Evolutionary conservation across 129 eudicot genomes (phyloP).

Genomic region (Rutidosis leptorrhynchoides): DNA sequence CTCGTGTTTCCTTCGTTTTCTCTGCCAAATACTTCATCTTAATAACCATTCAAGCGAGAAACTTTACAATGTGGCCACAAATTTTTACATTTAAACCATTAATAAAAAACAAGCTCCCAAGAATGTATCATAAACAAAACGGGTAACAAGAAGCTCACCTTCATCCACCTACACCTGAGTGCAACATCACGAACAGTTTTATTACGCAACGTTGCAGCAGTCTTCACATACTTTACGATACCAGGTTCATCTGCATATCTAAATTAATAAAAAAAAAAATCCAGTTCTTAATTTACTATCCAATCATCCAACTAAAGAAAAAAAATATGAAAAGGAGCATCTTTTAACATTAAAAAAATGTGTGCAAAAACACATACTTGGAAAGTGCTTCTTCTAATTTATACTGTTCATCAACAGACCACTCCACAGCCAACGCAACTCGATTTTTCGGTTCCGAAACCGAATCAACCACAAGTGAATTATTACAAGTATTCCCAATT

Average conservation of each 20-base stretch:
- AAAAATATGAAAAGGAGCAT: neutral
- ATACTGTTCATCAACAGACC: constrained; percentile 82
- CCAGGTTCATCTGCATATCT: constrained; percentile 75
- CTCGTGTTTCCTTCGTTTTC: constrained; percentile 88
- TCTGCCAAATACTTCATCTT: constrained; percentile 45
- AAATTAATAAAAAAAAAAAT: constrained; percentile 22
- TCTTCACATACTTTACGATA: constrained; percentile 76
- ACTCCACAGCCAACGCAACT: constrained; percentile 65
- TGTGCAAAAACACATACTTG: constrained; percentile 54
- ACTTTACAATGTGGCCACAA: constrained; percentile 2
- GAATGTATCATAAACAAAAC: neutral
- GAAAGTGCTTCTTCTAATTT: constrained; percentile 79
- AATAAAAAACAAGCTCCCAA: neutral
- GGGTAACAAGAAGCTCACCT: constrained; percentile 53
- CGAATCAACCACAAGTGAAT: constrained; percentile 53
- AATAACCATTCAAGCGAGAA: constrained; percentile 25
- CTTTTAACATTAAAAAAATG: neutral
- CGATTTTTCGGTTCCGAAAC: constrained; percentile 62
- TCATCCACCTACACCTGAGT: constrained; percentile 85
- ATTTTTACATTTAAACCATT: neutral
- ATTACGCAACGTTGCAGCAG: constrained; percentile 71
- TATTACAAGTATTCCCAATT: constrained; percentile 37
- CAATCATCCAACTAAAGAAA: neutral
- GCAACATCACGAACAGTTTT: constrained; percentile 98
- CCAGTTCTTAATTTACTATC: neutral